Conservation (phyloP, 345 rosid genomes). For the Brassica nigra region DNA sequence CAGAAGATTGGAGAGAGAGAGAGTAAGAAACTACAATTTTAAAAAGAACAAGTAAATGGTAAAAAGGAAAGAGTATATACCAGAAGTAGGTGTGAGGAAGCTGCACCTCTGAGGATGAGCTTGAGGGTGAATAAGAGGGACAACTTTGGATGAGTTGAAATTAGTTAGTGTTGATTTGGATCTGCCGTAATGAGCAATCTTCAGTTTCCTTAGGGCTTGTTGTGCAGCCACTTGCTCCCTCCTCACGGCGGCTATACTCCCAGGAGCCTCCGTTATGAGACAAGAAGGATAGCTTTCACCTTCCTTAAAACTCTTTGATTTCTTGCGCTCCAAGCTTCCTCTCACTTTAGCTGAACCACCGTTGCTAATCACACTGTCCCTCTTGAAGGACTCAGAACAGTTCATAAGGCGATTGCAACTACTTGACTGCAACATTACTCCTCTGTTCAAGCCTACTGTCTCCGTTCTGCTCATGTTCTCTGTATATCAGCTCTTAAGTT, state of each 20-base stretch:
- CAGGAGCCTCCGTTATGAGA: conserved; percentile 48
- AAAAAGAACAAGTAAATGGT: background rate
- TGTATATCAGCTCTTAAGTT: background rate
- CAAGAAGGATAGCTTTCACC: conserved; percentile 37
- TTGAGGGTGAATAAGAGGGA: conserved; percentile 32
- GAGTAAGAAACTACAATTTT: background rate
- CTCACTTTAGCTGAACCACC: conserved; percentile 18
- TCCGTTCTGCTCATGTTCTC: conserved; percentile 35
- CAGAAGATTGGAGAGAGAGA: background rate
- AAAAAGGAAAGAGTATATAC: conserved; percentile 26
- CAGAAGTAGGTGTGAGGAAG: conserved; percentile 70
- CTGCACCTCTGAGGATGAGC: conserved; percentile 53
- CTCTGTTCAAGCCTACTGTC: conserved; percentile 29
- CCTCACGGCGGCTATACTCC: conserved; percentile 72
- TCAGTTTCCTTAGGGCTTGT: conserved; percentile 47
- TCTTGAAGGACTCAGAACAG: conserved; percentile 30
- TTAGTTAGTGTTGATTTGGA: conserved; percentile 43
- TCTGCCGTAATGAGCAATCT: conserved; percentile 76
- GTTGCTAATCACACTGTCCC: conserved; percentile 24
- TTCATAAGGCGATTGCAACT: conserved; percentile 31
- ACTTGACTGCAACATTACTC: conserved; percentile 29
- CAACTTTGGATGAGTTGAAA: conserved; percentile 35
- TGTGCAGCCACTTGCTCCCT: conserved; percentile 61
- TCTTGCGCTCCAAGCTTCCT: conserved; percentile 38
- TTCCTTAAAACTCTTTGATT: conserved; percentile 39